A percentile compares a stretch with the other conserved stretches of the same genome.
phyloP scores from a whole-genome alignment of 345 rosid genomes.

The Arabidopsis thaliana region TAIR10.1 NC_003070.9:30062001-30062500 shows the following conservation, averaged over 20 bases:
- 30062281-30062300: background rate
- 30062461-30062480: too few species aligned
- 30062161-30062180: constrained; percentile 98
- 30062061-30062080: constrained; percentile 99
- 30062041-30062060: constrained; percentile 90
- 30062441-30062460: background rate
- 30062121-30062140: constrained; percentile 99
- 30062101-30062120: constrained; percentile 92
- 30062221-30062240: constrained; percentile 57
- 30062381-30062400: background rate
- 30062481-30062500: background rate
- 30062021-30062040: constrained; percentile 89
- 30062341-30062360: background rate
- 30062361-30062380: background rate
- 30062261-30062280: constrained; percentile 1
- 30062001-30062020: constrained; percentile 79
- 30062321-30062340: background rate
- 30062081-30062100: constrained; percentile 93
- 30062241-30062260: background rate
- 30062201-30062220: constrained; percentile 96
- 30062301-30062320: background rate
- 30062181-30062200: constrained; percentile 97
- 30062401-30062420: background rate
- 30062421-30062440: background rate
- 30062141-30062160: constrained; percentile 96